phyloP scores from a whole-genome alignment of 176 grass and related monocot species.

The Tuctoria greenei region DNA sequence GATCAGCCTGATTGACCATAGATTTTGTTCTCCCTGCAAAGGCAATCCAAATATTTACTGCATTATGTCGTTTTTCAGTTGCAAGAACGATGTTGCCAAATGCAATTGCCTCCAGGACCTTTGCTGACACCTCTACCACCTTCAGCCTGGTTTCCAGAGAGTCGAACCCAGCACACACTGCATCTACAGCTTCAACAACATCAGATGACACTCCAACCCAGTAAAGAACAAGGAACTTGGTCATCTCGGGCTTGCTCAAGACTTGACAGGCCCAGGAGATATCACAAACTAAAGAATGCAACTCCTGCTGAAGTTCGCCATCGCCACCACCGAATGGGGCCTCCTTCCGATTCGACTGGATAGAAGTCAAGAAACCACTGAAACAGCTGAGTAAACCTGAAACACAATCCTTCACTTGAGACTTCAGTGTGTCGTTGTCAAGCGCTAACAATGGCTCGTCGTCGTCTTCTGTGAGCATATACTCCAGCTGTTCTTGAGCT shows the following conservation, averaged over 20 bases:
- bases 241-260: constrained; percentile 89
- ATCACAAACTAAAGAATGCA: constrained; percentile 53
- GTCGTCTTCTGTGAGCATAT: constrained; percentile 95
- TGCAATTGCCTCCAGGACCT: constrained; percentile 64
- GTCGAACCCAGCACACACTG: not conserved
- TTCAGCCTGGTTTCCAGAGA: constrained; percentile 52
- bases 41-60: constrained; percentile 67
- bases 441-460: constrained; percentile 63
- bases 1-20: constrained; percentile 31
- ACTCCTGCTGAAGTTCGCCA: constrained; percentile 16
- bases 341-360: constrained; percentile 14
- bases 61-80: constrained; percentile 37
- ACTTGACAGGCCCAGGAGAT: constrained; percentile 80
- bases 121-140: constrained; percentile 68
- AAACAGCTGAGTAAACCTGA: constrained; percentile 49
- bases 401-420: constrained; percentile 57
- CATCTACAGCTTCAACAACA: constrained; percentile 34
- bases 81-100: constrained; percentile 68
- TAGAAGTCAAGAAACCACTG: constrained; percentile 39
- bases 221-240: constrained; percentile 61
- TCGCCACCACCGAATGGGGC: not conserved
- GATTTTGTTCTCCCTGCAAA: constrained; percentile 47
- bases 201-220: constrained; percentile 52
- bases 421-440: constrained; percentile 47
- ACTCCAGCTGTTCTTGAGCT: constrained; percentile 86